Evolutionary conservation across 2,329 filamentous ascomycete genomes (phyloP).

Genomic region (Venturia pyrina): DNA sequence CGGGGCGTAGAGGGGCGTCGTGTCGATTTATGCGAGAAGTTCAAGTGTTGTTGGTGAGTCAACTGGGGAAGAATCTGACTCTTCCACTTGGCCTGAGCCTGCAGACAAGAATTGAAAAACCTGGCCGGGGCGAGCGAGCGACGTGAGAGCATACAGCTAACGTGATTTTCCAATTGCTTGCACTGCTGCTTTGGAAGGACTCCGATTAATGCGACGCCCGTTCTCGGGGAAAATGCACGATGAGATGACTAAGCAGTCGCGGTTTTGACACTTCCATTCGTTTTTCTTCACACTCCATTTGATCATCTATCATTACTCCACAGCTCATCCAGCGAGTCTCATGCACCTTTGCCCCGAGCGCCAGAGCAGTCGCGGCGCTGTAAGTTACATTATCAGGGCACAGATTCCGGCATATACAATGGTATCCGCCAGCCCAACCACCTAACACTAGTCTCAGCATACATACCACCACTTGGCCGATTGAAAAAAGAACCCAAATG

Average conservation of each 20-base stretch:
- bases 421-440: neutral
- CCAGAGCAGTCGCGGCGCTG: no score
- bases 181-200: neutral
- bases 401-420: no score
- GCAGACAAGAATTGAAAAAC: slow-evolving; percentile 2
- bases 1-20: neutral
- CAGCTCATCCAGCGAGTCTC: no score
- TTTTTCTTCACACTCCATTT: no score
- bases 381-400: no score
- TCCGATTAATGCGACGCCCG: neutral
- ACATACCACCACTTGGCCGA: neutral
- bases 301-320: neutral
- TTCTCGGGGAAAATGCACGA: neutral
- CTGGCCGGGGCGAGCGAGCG: neutral
- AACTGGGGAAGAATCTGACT: neutral
- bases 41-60: slow-evolving; percentile 3
- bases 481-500: neutral
- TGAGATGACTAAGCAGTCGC: no score
- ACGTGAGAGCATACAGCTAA: neutral
- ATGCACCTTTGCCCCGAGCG: no score
- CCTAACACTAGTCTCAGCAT: neutral
- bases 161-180: neutral
- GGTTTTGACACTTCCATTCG: no score
- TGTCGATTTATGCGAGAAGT: neutral
- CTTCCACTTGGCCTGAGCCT: neutral